A percentile compares a stretch with the other conserved stretches of the same genome.
Conservation (phyloP, 371 early-diverging fungal species). For the Rhizomucor miehei region DNA sequence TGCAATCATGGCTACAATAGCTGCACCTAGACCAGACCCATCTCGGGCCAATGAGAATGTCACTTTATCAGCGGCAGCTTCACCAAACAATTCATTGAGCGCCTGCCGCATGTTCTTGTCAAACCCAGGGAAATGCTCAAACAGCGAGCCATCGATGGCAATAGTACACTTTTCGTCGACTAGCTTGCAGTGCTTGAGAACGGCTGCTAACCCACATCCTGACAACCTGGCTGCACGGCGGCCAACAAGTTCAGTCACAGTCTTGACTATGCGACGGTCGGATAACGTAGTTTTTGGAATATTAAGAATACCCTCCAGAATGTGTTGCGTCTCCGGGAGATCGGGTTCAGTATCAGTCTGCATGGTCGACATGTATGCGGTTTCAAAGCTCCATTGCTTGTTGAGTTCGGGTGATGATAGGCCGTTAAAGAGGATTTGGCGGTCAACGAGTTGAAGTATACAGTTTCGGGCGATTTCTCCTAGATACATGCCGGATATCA, state of each 20-base stretch:
- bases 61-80: conserved; percentile 35
- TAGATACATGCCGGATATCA: conserved; percentile 92
- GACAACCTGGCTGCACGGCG: conserved; percentile 83
- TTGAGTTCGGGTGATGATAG: conserved; percentile 64
- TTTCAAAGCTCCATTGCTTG: conserved; percentile 81
- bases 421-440: conserved; percentile 49
- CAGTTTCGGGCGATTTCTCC: conserved; percentile 87
- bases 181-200: conserved; percentile 52
- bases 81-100: conserved; percentile 71
- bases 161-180: conserved; percentile 24
- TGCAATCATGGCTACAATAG: conserved; percentile 50
- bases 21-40: conserved; percentile 49
- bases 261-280: conserved; percentile 82
- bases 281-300: conserved; percentile 65
- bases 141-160: conserved; percentile 88
- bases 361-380: conserved; percentile 88
- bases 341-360: conserved; percentile 73
- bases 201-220: conserved; percentile 78
- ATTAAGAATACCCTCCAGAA: conserved; percentile 73
- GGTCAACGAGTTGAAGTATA: conserved; percentile 61
- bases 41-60: conserved; percentile 37
- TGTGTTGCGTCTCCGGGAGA: conserved; percentile 61
- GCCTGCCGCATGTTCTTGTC: conserved; percentile 72
- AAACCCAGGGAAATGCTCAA: conserved; percentile 88
- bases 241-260: conserved; percentile 81